Conservation (phyloP, 495 filamentous ascomycete species). For the Glonium stellatum region DNA sequence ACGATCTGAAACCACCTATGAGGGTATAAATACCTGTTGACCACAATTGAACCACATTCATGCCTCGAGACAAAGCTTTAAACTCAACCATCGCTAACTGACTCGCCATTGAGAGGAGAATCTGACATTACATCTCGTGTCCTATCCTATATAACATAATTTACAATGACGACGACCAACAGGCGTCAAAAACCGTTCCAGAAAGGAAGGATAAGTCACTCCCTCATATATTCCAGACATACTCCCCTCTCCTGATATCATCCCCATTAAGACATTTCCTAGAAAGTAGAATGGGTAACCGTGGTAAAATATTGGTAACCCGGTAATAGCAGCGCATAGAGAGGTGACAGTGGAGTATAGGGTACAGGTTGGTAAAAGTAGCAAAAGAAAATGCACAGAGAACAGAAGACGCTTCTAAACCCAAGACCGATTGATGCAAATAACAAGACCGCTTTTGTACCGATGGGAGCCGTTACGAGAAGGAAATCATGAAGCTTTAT, state of each 20-base stretch:
- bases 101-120: constrained; percentile 7
- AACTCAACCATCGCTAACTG: too few relatives aligned
- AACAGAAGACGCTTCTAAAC: constrained; percentile 6
- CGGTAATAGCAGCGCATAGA: background rate
- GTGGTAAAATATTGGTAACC: background rate
- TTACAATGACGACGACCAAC: background rate
- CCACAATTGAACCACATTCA: too few relatives aligned
- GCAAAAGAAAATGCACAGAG: background rate
- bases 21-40: too few relatives aligned
- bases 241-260: background rate
- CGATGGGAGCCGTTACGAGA: background rate
- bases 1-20: too few relatives aligned
- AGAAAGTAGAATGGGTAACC: background rate
- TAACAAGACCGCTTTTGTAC: constrained; percentile 2
- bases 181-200: background rate
- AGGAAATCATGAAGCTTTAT: constrained; percentile 6
- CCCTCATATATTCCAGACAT: background rate
- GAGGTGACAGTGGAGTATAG: background rate
- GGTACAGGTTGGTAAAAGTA: background rate
- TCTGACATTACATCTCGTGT: constrained; percentile 4
- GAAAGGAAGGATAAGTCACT: background rate
- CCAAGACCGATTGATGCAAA: constrained; percentile 4
- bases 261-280: background rate
- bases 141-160: background rate
- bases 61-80: too few relatives aligned